Base-by-base conservation (phyloP, 768 basidiomycete genomes). In the Lepiota venenata region DNA sequence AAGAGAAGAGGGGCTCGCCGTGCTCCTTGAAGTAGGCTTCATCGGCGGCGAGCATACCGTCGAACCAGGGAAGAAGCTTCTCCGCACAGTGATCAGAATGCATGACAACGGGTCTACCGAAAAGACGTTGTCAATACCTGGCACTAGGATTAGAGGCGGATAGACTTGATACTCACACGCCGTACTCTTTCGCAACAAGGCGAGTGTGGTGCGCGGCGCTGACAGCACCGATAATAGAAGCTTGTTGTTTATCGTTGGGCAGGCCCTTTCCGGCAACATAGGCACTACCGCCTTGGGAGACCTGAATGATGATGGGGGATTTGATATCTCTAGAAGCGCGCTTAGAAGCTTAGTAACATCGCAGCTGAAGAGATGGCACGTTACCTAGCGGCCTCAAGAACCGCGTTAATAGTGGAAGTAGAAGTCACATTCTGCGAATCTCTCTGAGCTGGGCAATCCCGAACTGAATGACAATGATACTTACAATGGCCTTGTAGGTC, bases 11-110 rank as follows among this genome's bases (percentile, higher is more conserved):
- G 22, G 91, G 78, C 65, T 91, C 92, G 55, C 85, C 80, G 76
- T 98, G 87, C 60, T 83, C 74, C 72, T 90, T 93, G 82, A 78
- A 97, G 79, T 96, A 94, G 16, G 80, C 89, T 74, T 97, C 90
- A 65, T 99, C 88, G 50, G 95, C 96, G 47, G 84, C 89, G 68
- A 98, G 91, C 97, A 99, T 98, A 52, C 93, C 96, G 71, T 99
- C 97, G 71, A 98, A 95, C 97, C 97, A 99, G 4, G 89, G 95
- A 52, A 99, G 84, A 60, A 98, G 91, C 73, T 99, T 98, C 64
- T 96, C 76, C 12, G 97, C 97, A 68, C 97, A 99, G 78, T 99
- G 97, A 73, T 99, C 97, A 57, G 91, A 88, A 86, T 99, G 96
- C 64, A 99, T 78, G 54, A 99, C 82, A 66, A 99, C 97, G 64